Base-by-base conservation (phyloP, 495 filamentous ascomycete genomes). In the Zalerion maritima region DNA sequence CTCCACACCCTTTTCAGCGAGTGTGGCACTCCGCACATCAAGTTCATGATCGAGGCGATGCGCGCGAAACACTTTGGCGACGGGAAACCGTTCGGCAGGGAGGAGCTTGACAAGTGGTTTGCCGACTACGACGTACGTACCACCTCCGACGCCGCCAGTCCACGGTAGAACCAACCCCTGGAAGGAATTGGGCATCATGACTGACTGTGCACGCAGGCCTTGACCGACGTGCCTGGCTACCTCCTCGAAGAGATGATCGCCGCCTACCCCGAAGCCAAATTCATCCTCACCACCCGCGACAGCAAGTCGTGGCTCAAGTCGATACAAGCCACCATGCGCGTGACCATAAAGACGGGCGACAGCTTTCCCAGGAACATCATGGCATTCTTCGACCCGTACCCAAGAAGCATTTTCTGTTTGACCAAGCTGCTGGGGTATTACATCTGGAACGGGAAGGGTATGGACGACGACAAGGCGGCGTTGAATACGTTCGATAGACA, bases 241-340 rank as follows among this genome's bases (percentile, higher is more conserved):
- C 67, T 69, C 18, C 78, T 78, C 38, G 71, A 69, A 41, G 74
- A 80, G 46, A 54, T 80, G 19, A 75, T 78, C 18, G 70, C 69
- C 26, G 70, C 73, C 9, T 79, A 79, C 38, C 73, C 74, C 9
- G 73, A 79, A 24, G 73, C 73, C 19, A 79, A 79, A 46, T 68
- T 79, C 21, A 62, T 79, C 24, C 46, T 79, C 36, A 70, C 68
- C 14, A 68, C 60, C 19, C 64, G 74, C 18, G 72, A 78, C 21
- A 29, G 45, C 1, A 52, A 58, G 9, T 35, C 35, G 1, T 67
- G 60, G 62, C 36, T 26, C 8, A 37, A 27, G 18, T 45, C 42
- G 10, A 31, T 45, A 21, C 15, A 24, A 4, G 36, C 35, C 6
- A 45, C 35, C 6, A 29, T 36, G 11, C 18, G 11, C 2, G 28